Base-by-base conservation (phyloP, 2,329 filamentous ascomycete species). In the Stemphylium lycopersici region DNA sequence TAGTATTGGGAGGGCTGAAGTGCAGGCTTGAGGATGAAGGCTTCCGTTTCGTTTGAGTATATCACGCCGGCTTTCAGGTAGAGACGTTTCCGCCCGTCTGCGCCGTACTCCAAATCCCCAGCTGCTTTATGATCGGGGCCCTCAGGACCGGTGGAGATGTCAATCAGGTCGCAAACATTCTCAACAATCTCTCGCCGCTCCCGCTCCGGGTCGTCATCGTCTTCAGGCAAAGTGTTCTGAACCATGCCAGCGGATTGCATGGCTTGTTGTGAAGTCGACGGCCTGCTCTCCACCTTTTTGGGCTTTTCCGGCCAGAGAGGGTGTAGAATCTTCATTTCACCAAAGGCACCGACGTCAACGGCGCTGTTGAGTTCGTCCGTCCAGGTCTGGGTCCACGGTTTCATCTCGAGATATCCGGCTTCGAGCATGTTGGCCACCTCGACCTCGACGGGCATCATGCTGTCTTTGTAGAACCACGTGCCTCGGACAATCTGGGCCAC, bases 391-490 rank as follows among this genome's bases (percentile, higher is more conserved):
- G 90, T 92, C 88, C 93, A 96, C 0, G 91, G 91, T 48, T 87
- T 87, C 45, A 98, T 80, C 67, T 96, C 91, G 51, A 89, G 80
- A 70, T 96, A 99, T 5, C 93, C 93, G n/a, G 87, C 84, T 73
- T 99, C 95, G 1, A 99, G 82, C 73, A 93, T 91, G 66, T 98
- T 99, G 7, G 95, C 92, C 31, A 97, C 88, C 13, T 86, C 80
- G 0, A 91, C 85, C 59, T 96, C 91, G 5, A 99, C 85, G 0
- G 95, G 95, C 54, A 90, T 80, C 92, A 98, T 96, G 1, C 90
- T 93, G 69, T 97, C 93, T 78, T 89, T 90, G 76, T 98, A 98
- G 73, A 99, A 99, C 95, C 95, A 99, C 0, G 93, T 98, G 0
- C 90, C 92, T 61, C 95, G 84, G 52, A 89, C 83, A 1, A 98